Evolutionary conservation across 129 eudicot species (phyloP).

Genomic region (Dittrichia graveolens): DNA sequence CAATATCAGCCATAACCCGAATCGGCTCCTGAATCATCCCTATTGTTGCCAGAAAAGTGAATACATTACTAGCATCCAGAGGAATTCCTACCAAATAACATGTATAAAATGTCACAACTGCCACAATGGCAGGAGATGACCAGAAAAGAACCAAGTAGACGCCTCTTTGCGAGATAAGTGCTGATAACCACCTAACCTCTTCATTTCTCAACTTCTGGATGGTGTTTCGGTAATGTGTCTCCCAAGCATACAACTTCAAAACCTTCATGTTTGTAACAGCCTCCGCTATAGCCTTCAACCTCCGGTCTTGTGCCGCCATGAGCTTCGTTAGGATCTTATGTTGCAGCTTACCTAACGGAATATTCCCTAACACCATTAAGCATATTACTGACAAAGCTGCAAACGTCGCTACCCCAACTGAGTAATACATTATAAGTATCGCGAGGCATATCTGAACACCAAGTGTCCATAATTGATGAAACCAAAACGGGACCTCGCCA

Average conservation of each 20-base stretch:
- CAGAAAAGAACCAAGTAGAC: conserved; percentile 47
- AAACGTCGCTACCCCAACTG: conserved; percentile 52
- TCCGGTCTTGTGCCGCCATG: conserved; percentile 58
- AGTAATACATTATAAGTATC: conserved; percentile 40
- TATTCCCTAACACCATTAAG: conserved; percentile 43
- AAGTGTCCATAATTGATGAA: conserved; percentile 66
- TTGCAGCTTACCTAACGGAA: conserved; percentile 61
- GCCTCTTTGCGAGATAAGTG: conserved; percentile 45
- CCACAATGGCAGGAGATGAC: conserved; percentile 47
- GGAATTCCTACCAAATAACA: conserved; percentile 43
- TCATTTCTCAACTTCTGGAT: conserved; percentile 36
- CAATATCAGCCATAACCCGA: conserved; percentile 49
- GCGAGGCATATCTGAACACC: conserved; percentile 52
- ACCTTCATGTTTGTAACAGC: conserved; percentile 64
- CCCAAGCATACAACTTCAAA: conserved; percentile 71
- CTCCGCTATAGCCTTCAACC: conserved; percentile 57
- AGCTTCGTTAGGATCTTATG: conserved; percentile 45
- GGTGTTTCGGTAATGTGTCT: conserved; percentile 48
- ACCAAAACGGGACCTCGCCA: conserved; percentile 61
- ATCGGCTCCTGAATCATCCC: conserved; percentile 61
- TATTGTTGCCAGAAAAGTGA: conserved; percentile 66
- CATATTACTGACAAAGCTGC: conserved; percentile 47
- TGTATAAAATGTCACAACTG: conserved; percentile 52
- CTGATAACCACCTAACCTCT: conserved; percentile 42
- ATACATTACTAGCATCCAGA: conserved; percentile 50